Evolutionary conservation across 2,329 filamentous ascomycete species (phyloP), one percentile per base, ranked within the genome.

Genomic region (Xylaria sp.): DNA sequence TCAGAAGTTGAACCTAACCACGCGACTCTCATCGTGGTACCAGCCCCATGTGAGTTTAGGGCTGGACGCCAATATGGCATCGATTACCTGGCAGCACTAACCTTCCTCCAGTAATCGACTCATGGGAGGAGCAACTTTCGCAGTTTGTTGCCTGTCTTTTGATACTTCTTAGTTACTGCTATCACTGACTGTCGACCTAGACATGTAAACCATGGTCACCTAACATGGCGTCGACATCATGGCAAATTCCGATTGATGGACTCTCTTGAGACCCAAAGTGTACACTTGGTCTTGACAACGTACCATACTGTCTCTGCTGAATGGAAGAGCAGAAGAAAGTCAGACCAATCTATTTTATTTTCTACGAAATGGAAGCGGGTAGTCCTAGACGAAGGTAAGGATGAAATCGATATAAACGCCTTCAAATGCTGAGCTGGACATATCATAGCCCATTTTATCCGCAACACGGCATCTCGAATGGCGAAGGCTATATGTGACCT

Each of bases 401-500:
- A 2, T 68, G n/a, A 23, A 1, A 20, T 6, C 3, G 5, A 43
- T 6, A 3, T 18, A 41, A 74, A 83, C 81, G 39, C 79, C 84
- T 18, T 15, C 9, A 20, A 41, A 15, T 41, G 13, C 28, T 28
- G 28, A 28, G 2, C 28, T 28, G 28, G 28, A 28, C 2, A 2
- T 25, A 36, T 3, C 10, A 2, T 13, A 83, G 84, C 82, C 4
- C 83, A 85, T 67, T 72, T 79, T 3, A 82, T 85, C 41, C 78
- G 82, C 1, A 82, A 82, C 33, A 66, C 70, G 0, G 72, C 74
- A 1, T 78, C 80, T 0, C 60, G 64, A 9, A 83, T 80, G 71
- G 75, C 81, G 31, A 75, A 71, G 55, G 82, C 82, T 1, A 73
- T 82, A 0, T 83, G 78, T 28, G 76, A 75, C 0, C 75, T 87